These are phyloP conservation scores for Tothia fuscella DNA, from an alignment of 2,329 filamentous ascomycete species.

Conservation along the genomic window DNA sequence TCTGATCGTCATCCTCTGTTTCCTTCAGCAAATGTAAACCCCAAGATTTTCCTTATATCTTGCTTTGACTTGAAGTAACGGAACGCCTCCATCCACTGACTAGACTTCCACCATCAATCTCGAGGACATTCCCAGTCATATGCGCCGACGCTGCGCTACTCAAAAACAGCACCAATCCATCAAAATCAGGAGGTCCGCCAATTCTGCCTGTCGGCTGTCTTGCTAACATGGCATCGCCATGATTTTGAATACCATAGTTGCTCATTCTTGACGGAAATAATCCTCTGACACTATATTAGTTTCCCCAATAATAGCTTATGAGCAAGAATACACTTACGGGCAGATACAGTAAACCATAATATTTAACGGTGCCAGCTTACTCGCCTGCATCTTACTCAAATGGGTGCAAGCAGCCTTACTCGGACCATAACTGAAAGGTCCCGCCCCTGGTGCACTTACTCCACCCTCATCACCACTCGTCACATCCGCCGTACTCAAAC, in stretches of 20 bases:
- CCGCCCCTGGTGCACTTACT: slow-evolving; percentile 38
- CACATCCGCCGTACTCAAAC: slow-evolving; percentile 31
- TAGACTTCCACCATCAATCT: slow-evolving; percentile 36
- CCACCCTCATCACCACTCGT: slow-evolving; percentile 36
- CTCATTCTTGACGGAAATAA: slow-evolving; percentile 44
- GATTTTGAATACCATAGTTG: slow-evolving; percentile 37
- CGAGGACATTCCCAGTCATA: slow-evolving; percentile 36
- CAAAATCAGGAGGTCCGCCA: slow-evolving; percentile 37
- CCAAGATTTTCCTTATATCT: no score
- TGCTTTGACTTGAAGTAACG: background rate
- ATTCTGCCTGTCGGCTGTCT: slow-evolving; percentile 36
- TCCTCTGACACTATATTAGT: slow-evolving; percentile 15
- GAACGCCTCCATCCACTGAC: slow-evolving; percentile 27
- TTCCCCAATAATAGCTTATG: background rate
- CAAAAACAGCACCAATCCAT: slow-evolving; percentile 33
- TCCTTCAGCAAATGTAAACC: no score
- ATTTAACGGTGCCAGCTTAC: slow-evolving; percentile 38
- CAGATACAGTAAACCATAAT: slow-evolving; percentile 38
- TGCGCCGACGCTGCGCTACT: slow-evolving; percentile 28
- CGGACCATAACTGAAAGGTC: slow-evolving; percentile 41
- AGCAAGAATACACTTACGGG: slow-evolving; percentile 15
- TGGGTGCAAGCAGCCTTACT: slow-evolving; percentile 44
- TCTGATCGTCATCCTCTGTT: no score
- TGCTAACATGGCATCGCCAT: slow-evolving; percentile 34
- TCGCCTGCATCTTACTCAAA: slow-evolving; percentile 39